Percentiles rank a stretch among this genome's conserved stretches.
These are phyloP conservation scores for Aureobasidium sp. DNA, from an alignment of 2,329 filamentous ascomycete genomes.

Conservation along the genomic window DNA sequence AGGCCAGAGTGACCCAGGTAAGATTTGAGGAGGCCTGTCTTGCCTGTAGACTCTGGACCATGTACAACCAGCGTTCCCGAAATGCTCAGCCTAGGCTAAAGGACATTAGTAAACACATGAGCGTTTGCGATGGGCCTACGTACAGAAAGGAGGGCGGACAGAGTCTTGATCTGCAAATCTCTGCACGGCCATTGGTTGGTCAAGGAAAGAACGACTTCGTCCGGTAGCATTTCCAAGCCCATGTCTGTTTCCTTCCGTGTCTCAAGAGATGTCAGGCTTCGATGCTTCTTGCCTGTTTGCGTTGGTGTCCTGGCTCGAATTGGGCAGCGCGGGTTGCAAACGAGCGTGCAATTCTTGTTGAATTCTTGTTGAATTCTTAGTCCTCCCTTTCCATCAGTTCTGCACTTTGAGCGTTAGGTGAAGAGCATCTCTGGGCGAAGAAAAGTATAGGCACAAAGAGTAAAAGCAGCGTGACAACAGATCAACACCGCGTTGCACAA, in stretches of 20 bases:
- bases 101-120: not conserved
- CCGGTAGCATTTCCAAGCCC: slow-evolving; percentile 30
- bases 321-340: not conserved
- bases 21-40: slow-evolving; percentile 61
- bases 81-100: slow-evolving; percentile 57
- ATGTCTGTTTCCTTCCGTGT: slow-evolving; percentile 7
- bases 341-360: not conserved
- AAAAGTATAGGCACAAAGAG: not conserved
- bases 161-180: slow-evolving; percentile 41
- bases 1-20: slow-evolving; percentile 50
- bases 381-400: not conserved
- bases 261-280: not conserved
- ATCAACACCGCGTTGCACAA: slow-evolving; percentile 13
- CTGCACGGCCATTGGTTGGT: slow-evolving; percentile 34
- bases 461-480: not conserved
- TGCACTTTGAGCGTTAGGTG: too few species aligned
- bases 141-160: slow-evolving; percentile 41
- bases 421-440: not conserved
- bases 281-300: not conserved
- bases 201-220: slow-evolving; percentile 30
- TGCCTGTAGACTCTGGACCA: slow-evolving; percentile 81
- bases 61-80: slow-evolving; percentile 72
- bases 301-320: not conserved
- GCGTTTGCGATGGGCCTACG: slow-evolving; percentile 17
- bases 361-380: too few species aligned